Evolutionary conservation across 2,329 filamentous ascomycete species (phyloP), one percentile per base, ranked within the genome.

Genomic region (Annulohypoxylon truncatum): DNA sequence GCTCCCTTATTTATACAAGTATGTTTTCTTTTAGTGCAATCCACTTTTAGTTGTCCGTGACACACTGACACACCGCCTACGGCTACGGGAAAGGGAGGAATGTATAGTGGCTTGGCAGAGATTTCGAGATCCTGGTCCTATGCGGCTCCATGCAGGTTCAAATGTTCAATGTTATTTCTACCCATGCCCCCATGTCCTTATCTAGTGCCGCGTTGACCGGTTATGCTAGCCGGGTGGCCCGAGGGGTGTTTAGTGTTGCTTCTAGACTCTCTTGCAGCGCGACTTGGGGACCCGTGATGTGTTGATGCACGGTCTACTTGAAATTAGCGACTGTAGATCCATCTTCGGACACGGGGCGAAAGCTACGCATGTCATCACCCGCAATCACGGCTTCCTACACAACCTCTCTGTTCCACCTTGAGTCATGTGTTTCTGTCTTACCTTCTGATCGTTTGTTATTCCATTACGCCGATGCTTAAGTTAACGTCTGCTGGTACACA

Each of bases 271-370:
- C 42, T 60, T 55, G 44, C 29, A 56, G 44, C 52, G 55, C 42
- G 57, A 61, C 42, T 61, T 66, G 56, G 51, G 51, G 15, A 51
- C 66, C 61, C 66, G 63, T 69, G 64, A 66, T 64, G 44, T 22
- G 28, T 38, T 38, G 31, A 52, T 66, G 59, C 61, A 63, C 22
- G 60, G 35, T 18, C n/a, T 47, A 24, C 52, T 40, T 40, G 55
- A 70, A 70, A 68, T 70, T 68, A 68, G 51, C 31, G n/a, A 61
- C 53, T 61, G 67, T 59, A 50, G 67, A 69, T 69, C 67, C 29
- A 31, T 31, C 35, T 59, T 59, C 38, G 53, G 55, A 28, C 35
- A 55, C 47, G 54, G 48, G 10, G 52, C 53, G 52, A 54, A 33
- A 54, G 40, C 54, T 61, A 64, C 47, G 51, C 57, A 65, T 67